These are phyloP conservation scores for Talaromyces amestolkiae DNA, from an alignment of 2,329 filamentous ascomycete species.

Conservation along the genomic window DNA sequence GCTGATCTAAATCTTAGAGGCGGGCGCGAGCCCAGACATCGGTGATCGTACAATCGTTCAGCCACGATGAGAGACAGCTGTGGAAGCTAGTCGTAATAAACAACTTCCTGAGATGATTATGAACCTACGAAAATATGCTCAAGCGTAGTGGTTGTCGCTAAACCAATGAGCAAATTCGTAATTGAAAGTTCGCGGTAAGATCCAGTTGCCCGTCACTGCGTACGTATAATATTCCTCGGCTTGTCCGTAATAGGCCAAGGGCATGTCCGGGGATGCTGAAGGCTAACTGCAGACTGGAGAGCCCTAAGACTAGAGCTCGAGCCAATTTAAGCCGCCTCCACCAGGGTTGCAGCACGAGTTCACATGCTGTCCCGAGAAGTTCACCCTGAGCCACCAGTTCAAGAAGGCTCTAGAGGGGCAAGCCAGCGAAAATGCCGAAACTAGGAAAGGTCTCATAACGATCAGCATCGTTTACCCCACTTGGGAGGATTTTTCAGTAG, in stretches of 20 bases:
- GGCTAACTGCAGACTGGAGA: neutral
- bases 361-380: slow-evolving; percentile 13
- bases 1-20: neutral
- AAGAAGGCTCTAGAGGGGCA: neutral
- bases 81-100: neutral
- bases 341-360: slow-evolving; percentile 15
- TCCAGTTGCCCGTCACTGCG: neutral
- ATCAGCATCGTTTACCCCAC: slow-evolving; percentile 12
- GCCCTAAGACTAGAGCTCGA: neutral
- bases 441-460: slow-evolving; percentile 13
- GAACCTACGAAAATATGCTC: neutral
- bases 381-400: neutral
- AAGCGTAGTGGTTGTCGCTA: neutral
- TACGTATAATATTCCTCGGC: neutral
- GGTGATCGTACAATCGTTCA: neutral
- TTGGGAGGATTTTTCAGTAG: neutral
- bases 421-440: slow-evolving; percentile 14
- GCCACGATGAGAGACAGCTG: neutral
- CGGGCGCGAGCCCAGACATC: neutral
- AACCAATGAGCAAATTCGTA: neutral
- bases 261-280: neutral
- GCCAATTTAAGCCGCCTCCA: slow-evolving; percentile 12
- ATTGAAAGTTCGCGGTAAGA: neutral
- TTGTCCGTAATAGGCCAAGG: neutral
- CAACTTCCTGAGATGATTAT: neutral